Percentiles rank a stretch among this genome's conserved stretches.
These are phyloP conservation scores for Moesziomyces sp. DNA, from an alignment of 1,284 basidiomycete species.

Conservation along the genomic window DNA sequence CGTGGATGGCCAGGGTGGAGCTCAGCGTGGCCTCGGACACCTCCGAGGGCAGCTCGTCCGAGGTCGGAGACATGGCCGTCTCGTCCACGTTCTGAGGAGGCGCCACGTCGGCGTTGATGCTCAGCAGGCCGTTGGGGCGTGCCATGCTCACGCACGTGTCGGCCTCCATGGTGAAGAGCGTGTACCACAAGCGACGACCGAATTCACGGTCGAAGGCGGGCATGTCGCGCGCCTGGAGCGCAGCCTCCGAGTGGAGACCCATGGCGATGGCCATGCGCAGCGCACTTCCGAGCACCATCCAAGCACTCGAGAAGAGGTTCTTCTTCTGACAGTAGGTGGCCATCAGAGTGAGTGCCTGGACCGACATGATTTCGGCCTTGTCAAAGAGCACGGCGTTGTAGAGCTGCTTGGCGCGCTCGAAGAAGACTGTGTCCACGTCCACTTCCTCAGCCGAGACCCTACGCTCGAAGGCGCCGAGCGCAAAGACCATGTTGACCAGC, in stretches of 20 bases:
- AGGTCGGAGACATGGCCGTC: conserved; percentile 41
- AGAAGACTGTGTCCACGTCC: conserved; percentile 37
- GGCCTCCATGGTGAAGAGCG: conserved; percentile 52
- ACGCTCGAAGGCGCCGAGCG: conserved; percentile 46
- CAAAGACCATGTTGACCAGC: conserved; percentile 56
- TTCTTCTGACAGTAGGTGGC: conserved; percentile 54
- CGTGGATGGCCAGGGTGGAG: conserved; percentile 45
- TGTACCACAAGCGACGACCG: conserved; percentile 45
- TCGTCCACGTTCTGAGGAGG: conserved; percentile 47
- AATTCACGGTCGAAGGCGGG: conserved; percentile 46
- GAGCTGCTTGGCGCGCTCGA: conserved; percentile 36
- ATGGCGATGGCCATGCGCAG: conserved; percentile 52
- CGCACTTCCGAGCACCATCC: conserved; percentile 51
- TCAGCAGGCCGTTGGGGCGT: conserved; percentile 42
- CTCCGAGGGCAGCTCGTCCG: conserved; percentile 31
- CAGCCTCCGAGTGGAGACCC: conserved; percentile 44
- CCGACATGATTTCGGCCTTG: conserved; percentile 46
- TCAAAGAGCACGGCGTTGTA: conserved; percentile 47
- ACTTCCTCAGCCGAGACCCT: conserved; percentile 26
- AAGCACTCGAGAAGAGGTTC: conserved; percentile 39
- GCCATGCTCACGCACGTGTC: conserved; percentile 49
- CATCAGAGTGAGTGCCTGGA: conserved; percentile 46
- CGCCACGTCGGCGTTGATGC: conserved; percentile 43
- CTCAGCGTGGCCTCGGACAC: conserved; percentile 34
- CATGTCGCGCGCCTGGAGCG: conserved; percentile 34